These are phyloP conservation scores for Hypomontagnella monticulosa DNA, from an alignment of 495 filamentous ascomycete species.

Conservation along the genomic window DNA sequence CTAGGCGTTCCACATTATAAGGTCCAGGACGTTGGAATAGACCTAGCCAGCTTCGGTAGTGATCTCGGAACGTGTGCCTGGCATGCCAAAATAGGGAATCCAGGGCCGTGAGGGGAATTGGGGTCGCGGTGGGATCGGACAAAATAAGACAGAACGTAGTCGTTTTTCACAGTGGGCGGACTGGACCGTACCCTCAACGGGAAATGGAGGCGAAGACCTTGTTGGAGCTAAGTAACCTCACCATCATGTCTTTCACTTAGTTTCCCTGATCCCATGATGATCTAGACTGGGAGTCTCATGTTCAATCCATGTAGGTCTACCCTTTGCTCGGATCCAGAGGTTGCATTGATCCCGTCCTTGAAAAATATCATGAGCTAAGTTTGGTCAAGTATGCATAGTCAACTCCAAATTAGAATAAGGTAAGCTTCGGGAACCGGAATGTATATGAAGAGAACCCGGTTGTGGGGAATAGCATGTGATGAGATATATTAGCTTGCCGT, in stretches of 20 bases:
- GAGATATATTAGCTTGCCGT: too few species aligned
- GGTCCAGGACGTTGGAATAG: slow-evolving; percentile 20
- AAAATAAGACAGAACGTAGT: not conserved
- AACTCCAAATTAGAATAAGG: not conserved
- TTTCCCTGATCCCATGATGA: not conserved
- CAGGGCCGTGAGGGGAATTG: slow-evolving; percentile 31
- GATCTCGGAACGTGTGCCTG: slow-evolving; percentile 35
- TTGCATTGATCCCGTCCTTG: slow-evolving; percentile 4
- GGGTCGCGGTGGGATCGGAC: slow-evolving; percentile 27
- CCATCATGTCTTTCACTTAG: not conserved
- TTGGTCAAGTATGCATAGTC: slow-evolving; percentile 1
- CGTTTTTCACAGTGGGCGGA: slow-evolving; percentile 7
- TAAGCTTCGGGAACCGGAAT: slow-evolving; percentile 6
- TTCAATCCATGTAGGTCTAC: slow-evolving; percentile 1
- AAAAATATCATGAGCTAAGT: slow-evolving; percentile 6
- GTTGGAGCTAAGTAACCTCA: slow-evolving; percentile 11
- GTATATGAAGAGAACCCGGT: not conserved
- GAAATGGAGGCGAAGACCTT: slow-evolving; percentile 6
- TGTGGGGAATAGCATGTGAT: slow-evolving; percentile 1
- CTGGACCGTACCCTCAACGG: slow-evolving; percentile 5
- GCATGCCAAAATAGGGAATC: slow-evolving; percentile 42
- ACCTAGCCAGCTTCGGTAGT: slow-evolving; percentile 36
- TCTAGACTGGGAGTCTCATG: slow-evolving; percentile 12
- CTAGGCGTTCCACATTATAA: slow-evolving; percentile 22
- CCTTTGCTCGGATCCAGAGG: slow-evolving; percentile 1